Conservation (phyloP, 768 basidiomycete genomes). For the Rhizopogon vesiculosus region DNA sequence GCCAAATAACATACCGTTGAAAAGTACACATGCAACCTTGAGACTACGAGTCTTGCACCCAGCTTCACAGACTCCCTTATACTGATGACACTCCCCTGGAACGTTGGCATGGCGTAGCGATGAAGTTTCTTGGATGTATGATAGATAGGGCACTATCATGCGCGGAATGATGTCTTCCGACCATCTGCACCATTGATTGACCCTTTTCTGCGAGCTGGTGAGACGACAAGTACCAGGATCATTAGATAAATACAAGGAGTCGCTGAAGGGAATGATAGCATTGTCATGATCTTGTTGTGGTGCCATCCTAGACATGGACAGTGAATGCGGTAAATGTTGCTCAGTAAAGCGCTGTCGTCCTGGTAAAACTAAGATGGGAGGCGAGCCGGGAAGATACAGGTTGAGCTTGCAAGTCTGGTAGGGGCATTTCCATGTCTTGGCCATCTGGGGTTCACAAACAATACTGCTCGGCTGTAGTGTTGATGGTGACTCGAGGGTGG, state of each 20-base stretch:
- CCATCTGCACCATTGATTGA: constrained; percentile 1
- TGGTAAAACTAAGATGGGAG: too few species aligned
- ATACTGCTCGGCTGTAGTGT: background rate
- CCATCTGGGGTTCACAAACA: background rate
- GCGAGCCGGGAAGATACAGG: too few species aligned
- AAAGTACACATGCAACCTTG: background rate
- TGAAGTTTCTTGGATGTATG: background rate
- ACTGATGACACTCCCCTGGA: background rate
- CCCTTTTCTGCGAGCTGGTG: background rate
- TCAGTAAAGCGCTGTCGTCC: background rate
- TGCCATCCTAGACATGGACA: background rate
- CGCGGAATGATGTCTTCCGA: background rate
- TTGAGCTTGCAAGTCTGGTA: too few species aligned
- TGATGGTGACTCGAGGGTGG: background rate
- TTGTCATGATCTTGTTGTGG: background rate
- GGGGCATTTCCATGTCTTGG: background rate
- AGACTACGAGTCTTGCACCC: background rate
- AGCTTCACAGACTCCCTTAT: background rate
- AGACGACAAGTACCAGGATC: background rate
- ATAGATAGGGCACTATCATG: background rate
- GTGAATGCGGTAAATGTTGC: background rate
- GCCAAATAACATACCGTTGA: background rate
- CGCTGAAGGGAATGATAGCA: background rate
- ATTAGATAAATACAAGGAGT: background rate
- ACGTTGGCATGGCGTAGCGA: background rate